These are phyloP conservation scores for Sporisorium graminicola DNA, from an alignment of 1,284 basidiomycete species.

Conservation along the genomic window DNA sequence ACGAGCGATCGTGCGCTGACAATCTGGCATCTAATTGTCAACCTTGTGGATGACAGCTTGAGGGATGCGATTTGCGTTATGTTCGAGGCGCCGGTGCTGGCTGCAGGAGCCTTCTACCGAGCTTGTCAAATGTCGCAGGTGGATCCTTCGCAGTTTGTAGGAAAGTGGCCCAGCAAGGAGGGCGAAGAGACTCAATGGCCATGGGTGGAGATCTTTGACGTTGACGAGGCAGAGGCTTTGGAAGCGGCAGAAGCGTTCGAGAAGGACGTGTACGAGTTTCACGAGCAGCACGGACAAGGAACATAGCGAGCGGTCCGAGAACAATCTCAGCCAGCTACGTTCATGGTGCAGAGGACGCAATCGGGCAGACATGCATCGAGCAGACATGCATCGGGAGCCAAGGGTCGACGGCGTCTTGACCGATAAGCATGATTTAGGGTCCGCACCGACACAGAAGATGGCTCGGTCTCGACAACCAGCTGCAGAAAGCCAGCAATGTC, in stretches of 20 bases:
- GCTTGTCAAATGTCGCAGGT: slow-evolving; percentile 50
- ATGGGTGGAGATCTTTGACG: slow-evolving; percentile 64
- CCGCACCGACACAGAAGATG: not conserved
- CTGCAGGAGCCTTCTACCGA: slow-evolving; percentile 60
- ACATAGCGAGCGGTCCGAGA: not conserved
- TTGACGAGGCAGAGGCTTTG: slow-evolving; percentile 58
- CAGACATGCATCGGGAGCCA: not conserved
- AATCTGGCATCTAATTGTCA: too few species aligned
- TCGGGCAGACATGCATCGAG: not conserved
- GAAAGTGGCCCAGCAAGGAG: slow-evolving; percentile 28
- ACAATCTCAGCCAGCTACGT: not conserved
- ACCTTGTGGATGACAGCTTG: slow-evolving; percentile 24
- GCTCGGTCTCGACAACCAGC: not conserved
- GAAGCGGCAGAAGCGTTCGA: slow-evolving; percentile 53
- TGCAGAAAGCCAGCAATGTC: not conserved
- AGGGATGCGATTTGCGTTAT: slow-evolving; percentile 58
- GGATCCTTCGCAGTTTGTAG: slow-evolving; percentile 46
- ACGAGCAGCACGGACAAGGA: slow-evolving; percentile 34
- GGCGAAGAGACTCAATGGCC: slow-evolving; percentile 22
- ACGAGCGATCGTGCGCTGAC: slow-evolving; percentile 5
- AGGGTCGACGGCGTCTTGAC: not conserved
- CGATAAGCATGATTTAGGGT: not conserved
- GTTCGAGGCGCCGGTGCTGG: slow-evolving; percentile 64
- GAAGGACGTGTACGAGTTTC: slow-evolving; percentile 55
- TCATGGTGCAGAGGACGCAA: not conserved